A percentile compares a stretch with the other conserved stretches of the same genome.
Evolutionary conservation across 192 early-diverging fungal species (phyloP).

Genomic region (Gonapodya prolifera): DNA sequence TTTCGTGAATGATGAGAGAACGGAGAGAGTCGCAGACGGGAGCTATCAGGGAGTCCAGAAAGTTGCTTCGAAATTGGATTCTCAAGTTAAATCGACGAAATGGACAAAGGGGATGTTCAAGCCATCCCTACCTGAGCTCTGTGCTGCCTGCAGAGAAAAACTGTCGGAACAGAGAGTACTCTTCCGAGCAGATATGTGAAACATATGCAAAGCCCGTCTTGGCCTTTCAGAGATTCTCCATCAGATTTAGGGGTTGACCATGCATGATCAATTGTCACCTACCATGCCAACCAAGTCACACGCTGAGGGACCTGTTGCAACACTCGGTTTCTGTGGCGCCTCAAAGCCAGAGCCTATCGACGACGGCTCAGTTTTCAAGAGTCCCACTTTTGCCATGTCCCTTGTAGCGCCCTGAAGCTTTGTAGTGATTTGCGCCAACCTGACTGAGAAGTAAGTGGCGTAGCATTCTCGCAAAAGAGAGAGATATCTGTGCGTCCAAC

Average conservation of each 20-base stretch:
- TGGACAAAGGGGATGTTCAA: background rate
- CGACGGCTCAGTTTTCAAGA: background rate
- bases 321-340: background rate
- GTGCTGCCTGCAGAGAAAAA: constrained; percentile 67
- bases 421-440: constrained; percentile 53
- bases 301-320: constrained; percentile 22
- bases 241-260: background rate
- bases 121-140: constrained; percentile 48
- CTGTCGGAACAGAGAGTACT: constrained; percentile 61
- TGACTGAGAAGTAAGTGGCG: constrained; percentile 56
- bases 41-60: constrained; percentile 60
- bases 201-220: constrained; percentile 73
- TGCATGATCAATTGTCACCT: constrained; percentile 11
- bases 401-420: constrained; percentile 49
- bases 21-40: constrained; percentile 75
- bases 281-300: constrained; percentile 42
- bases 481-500: constrained; percentile 1
- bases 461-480: constrained; percentile 63
- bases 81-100: background rate
- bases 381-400: constrained; percentile 22
- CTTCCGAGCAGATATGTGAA: constrained; percentile 70
- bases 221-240: constrained; percentile 27
- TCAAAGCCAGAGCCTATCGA: background rate
- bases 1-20: constrained; percentile 78
- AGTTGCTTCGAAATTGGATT: constrained; percentile 29